Conservation (phyloP, 805 yeast genomes). For the Candida verbasci region DNA sequence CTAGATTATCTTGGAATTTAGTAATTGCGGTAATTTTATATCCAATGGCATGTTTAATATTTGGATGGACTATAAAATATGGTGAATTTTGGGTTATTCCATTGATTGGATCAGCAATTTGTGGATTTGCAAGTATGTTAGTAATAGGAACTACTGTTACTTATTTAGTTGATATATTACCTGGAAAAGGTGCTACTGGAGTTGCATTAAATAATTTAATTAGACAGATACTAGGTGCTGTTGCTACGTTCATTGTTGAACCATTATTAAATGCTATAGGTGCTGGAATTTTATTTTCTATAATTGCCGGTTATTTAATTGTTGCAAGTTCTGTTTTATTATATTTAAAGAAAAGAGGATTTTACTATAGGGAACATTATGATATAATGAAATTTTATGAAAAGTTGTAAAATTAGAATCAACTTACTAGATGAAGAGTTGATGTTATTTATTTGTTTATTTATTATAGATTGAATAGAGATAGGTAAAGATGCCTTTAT, state of each 20-base stretch:
- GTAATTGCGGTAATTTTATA: slow-evolving; percentile 57
- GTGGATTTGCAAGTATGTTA: slow-evolving; percentile 82
- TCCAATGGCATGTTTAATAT: slow-evolving; percentile 64
- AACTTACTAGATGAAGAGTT: too few species aligned
- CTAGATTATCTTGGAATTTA: slow-evolving; percentile 72
- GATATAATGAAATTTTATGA: slow-evolving; percentile 58
- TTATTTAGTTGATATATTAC: slow-evolving; percentile 76
- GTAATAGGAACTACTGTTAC: slow-evolving; percentile 78
- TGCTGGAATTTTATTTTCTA: slow-evolving; percentile 64
- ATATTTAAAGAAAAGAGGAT: slow-evolving; percentile 51
- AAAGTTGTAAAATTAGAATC: slow-evolving; percentile 33
- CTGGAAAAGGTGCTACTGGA: slow-evolving; percentile 87
- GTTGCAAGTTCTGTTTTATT: slow-evolving; percentile 39
- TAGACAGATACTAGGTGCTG: slow-evolving; percentile 70
- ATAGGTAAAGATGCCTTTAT: too few species aligned
- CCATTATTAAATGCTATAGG: slow-evolving; percentile 68
- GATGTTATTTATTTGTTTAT: too few species aligned
- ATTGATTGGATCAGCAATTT: slow-evolving; percentile 72
- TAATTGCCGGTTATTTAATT: slow-evolving; percentile 56
- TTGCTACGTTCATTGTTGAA: slow-evolving; percentile 69
- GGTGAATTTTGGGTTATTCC: slow-evolving; percentile 75
- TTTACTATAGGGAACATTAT: slow-evolving; percentile 58
- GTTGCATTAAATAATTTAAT: slow-evolving; percentile 77
- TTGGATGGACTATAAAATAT: slow-evolving; percentile 77
- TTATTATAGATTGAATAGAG: too few species aligned